Evolutionary conservation across 352 stramenopile species (phyloP).

Genomic region (Phytophthora tubulina): DNA sequence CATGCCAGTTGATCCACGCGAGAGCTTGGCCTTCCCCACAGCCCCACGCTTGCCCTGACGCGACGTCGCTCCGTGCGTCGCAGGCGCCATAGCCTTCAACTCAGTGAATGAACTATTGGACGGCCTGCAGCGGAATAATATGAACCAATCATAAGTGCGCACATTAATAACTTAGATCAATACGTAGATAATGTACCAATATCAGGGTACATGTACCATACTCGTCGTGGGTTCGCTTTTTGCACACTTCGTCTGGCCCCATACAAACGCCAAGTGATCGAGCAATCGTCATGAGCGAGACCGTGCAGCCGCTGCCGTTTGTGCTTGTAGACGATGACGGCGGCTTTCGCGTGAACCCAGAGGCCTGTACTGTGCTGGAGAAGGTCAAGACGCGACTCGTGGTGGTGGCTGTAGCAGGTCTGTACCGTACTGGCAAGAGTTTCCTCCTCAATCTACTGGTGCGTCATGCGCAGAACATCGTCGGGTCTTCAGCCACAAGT

Average conservation of each 20-base stretch:
- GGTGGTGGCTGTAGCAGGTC: slow-evolving; percentile 85
- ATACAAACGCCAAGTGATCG: slow-evolving; percentile 15
- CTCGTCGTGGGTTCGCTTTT: slow-evolving; percentile 32
- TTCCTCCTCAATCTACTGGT: slow-evolving; percentile 92
- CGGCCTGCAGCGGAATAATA: too few relatives aligned
- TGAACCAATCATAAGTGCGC: too few relatives aligned
- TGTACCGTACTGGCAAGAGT: slow-evolving; percentile 93
- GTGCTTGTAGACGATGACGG: slow-evolving; percentile 84
- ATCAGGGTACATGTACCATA: background rate
- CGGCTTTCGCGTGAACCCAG: slow-evolving; percentile 80
- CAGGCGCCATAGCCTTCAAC: slow-evolving; percentile 14
- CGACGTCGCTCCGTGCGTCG: slow-evolving; percentile 32
- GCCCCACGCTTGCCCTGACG: slow-evolving; percentile 44
- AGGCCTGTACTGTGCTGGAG: slow-evolving; percentile 75
- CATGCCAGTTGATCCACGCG: slow-evolving; percentile 34
- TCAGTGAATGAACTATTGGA: background rate
- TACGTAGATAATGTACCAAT: background rate
- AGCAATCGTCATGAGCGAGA: slow-evolving; percentile 39
- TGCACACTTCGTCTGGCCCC: background rate
- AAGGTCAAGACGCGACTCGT: slow-evolving; percentile 83
- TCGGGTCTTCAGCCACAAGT: background rate
- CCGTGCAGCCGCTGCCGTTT: slow-evolving; percentile 77
- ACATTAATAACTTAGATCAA: background rate
- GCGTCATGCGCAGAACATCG: slow-evolving; percentile 52
- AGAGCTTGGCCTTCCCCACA: slow-evolving; percentile 35